Evolutionary conservation across 176 grass and related monocot species (phyloP).

Genomic region (Ananas comosus): DNA sequence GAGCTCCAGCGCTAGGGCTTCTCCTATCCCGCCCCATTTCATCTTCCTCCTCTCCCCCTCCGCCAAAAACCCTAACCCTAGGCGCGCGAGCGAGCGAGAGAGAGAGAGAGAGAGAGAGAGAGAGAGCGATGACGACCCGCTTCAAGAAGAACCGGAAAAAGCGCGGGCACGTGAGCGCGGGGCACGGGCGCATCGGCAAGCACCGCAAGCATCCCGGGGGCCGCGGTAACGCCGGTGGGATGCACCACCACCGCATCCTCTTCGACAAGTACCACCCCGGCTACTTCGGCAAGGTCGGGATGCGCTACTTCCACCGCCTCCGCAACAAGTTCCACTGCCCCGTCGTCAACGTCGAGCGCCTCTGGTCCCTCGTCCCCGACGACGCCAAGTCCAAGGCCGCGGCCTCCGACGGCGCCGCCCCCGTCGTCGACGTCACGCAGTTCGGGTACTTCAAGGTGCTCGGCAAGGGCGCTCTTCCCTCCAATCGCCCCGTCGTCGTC

Average conservation of each 20-base stretch:
- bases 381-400: neutral
- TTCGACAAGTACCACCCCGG: slow-evolving; percentile 19
- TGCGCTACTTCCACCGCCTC: slow-evolving; percentile 21
- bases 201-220: slow-evolving; percentile 10
- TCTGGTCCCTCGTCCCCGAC: slow-evolving; percentile 12
- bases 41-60: neutral
- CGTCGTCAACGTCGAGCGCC: slow-evolving; percentile 1
- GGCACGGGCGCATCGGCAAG: slow-evolving; percentile 12
- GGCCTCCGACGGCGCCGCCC: neutral
- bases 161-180: slow-evolving; percentile 15
- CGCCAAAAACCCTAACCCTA: neutral
- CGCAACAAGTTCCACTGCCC: slow-evolving; percentile 19
- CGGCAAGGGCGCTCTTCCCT: slow-evolving; percentile 4
- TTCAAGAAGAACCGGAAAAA: slow-evolving; percentile 10
- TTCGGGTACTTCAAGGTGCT: slow-evolving; percentile 19
- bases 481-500: slow-evolving; percentile 3
- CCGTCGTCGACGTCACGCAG: slow-evolving; percentile 9
- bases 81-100: too few relatives aligned
- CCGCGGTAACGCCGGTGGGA: slow-evolving; percentile 13
- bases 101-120: too few relatives aligned
- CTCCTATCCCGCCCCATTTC: too few relatives aligned
- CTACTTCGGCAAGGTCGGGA: slow-evolving; percentile 14
- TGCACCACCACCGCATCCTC: slow-evolving; percentile 22
- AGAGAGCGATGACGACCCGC: slow-evolving; percentile 9
- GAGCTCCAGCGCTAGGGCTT: too few relatives aligned